Conservation (phyloP, 352 stramenopile species). For the Chrysophaeum taylorii region DNA sequence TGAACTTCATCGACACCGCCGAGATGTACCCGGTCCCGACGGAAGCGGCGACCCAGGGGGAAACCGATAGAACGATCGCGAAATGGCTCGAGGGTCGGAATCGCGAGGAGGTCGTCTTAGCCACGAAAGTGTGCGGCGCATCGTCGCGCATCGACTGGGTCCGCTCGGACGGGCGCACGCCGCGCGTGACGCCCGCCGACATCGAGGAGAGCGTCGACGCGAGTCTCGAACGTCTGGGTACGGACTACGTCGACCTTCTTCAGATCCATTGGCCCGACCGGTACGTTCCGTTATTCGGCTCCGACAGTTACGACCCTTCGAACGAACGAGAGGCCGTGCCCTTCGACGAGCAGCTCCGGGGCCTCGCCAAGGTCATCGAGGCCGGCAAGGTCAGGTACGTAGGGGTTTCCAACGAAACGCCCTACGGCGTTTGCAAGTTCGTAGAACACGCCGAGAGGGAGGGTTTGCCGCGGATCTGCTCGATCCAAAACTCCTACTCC, state of each 20-base stretch:
- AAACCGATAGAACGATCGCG: conserved; percentile 49
- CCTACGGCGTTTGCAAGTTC: conserved; percentile 59
- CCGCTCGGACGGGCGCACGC: conserved; percentile 30
- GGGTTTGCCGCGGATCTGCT: conserved; percentile 42
- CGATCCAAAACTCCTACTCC: conserved; percentile 62
- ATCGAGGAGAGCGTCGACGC: conserved; percentile 58
- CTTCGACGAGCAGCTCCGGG: conserved; percentile 58
- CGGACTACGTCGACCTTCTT: conserved; percentile 68
- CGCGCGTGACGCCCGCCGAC: conserved; percentile 22
- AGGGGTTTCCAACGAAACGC: conserved; percentile 51
- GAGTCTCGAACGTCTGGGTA: conserved; percentile 50
- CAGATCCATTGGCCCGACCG: conserved; percentile 68
- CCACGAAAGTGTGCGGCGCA: conserved; percentile 53
- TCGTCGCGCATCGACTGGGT: conserved; percentile 43
- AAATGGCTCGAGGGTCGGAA: conserved; percentile 48
- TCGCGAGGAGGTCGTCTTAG: conserved; percentile 48
- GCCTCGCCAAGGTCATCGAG: conserved; percentile 52
- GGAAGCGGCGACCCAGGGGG: conserved; percentile 40
- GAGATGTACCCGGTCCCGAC: conserved; percentile 66
- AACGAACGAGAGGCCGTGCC: conserved; percentile 33
- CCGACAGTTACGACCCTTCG: not conserved
- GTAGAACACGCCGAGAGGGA: conserved; percentile 39
- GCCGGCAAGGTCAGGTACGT: conserved; percentile 58
- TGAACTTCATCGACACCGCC: conserved; percentile 72
- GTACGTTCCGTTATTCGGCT: conserved; percentile 30